Evolutionary conservation across 805 yeast species (phyloP).

Genomic region (Tetrapisispora arboricola): DNA sequence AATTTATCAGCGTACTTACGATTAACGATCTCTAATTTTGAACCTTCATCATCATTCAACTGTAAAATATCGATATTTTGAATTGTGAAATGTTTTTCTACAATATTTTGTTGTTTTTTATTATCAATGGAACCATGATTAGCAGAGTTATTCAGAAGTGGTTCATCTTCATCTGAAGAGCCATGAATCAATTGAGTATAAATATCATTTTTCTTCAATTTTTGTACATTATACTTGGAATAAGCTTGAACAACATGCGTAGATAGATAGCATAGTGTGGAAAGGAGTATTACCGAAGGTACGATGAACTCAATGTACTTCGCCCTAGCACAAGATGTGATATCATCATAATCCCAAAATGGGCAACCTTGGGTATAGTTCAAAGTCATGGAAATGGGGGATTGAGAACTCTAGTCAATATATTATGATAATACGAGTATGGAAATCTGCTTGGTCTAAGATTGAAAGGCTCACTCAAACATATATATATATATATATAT

Average conservation of each 20-base stretch:
- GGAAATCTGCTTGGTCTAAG: no score
- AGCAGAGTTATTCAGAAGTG: conserved; percentile 7
- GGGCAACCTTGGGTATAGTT: conserved; percentile 1
- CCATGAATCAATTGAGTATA: conserved; percentile 12
- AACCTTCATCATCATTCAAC: conserved; percentile 55
- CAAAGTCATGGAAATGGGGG: not conserved
- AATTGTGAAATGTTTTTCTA: conserved; percentile 58
- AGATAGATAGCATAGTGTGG: conserved; percentile 6
- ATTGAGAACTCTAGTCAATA: no score
- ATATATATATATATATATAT: no score
- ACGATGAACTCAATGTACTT: conserved; percentile 30
- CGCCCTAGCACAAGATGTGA: conserved; percentile 42
- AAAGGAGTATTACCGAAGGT: conserved; percentile 12
- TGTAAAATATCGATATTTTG: conserved; percentile 42
- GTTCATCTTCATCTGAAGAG: conserved; percentile 12
- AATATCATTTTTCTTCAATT: conserved; percentile 9
- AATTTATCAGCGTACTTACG: conserved; percentile 45
- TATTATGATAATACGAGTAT: no score
- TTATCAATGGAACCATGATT: conserved; percentile 1
- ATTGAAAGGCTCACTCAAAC: no score
- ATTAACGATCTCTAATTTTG: conserved; percentile 36
- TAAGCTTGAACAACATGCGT: conserved; percentile 14
- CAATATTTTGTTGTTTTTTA: conserved; percentile 17
- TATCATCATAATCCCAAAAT: conserved; percentile 53
- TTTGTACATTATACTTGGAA: conserved; percentile 13